Conservation (phyloP, 306 rosid genomes). For the Trifolium pratense region DNA sequence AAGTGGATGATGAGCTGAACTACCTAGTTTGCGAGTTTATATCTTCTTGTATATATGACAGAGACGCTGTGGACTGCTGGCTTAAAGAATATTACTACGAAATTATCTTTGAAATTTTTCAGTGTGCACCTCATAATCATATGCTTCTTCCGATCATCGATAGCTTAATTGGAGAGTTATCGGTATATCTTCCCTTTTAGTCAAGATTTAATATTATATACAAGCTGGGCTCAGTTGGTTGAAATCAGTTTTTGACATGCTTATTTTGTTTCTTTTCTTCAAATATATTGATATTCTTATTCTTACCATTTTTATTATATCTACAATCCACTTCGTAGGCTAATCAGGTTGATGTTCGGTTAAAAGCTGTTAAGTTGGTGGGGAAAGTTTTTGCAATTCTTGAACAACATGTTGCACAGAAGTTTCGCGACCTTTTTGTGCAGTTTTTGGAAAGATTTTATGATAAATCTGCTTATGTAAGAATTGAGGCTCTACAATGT, state of each 20-base stretch:
- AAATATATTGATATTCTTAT: slow-evolving; percentile 27
- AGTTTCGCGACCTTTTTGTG: slow-evolving; percentile 66
- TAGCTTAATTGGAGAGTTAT: slow-evolving; percentile 68
- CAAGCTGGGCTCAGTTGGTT: slow-evolving; percentile 21
- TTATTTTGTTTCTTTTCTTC: slow-evolving; percentile 1
- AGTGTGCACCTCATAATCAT: slow-evolving; percentile 80
- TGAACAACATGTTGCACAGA: slow-evolving; percentile 59
- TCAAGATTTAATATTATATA: slow-evolving; percentile 22
- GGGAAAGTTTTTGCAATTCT: slow-evolving; percentile 84
- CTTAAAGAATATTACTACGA: slow-evolving; percentile 83
- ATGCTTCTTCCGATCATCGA: slow-evolving; percentile 81
- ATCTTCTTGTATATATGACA: slow-evolving; percentile 72
- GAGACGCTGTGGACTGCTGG: slow-evolving; percentile 67
- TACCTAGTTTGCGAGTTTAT: slow-evolving; percentile 68
- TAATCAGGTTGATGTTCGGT: slow-evolving; percentile 91
- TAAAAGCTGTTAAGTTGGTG: slow-evolving; percentile 86
- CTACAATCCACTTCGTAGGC: slow-evolving; percentile 57
- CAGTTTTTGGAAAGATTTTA: slow-evolving; percentile 86
- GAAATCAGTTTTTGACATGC: slow-evolving; percentile 17
- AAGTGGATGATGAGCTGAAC: slow-evolving; percentile 64
- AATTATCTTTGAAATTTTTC: slow-evolving; percentile 67
- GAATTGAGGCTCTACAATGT: slow-evolving; percentile 79
- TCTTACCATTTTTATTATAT: no score
- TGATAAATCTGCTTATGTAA: slow-evolving; percentile 87
- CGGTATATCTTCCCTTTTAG: slow-evolving; percentile 53